phyloP scores from a whole-genome alignment of 768 basidiomycete genomes.

The Mrakia gelida region DNA sequence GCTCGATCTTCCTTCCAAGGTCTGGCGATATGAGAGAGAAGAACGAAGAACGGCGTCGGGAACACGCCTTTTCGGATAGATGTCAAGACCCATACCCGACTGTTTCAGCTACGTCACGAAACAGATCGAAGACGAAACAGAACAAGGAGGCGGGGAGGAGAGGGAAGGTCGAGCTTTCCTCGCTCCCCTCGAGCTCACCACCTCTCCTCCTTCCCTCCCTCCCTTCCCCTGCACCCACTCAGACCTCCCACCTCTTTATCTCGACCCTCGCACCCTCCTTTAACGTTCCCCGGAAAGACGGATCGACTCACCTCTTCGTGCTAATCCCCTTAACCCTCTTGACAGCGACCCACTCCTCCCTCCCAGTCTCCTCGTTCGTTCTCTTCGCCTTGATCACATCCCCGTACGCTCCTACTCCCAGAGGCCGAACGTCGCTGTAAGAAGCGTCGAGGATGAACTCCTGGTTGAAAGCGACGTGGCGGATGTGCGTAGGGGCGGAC shows the following conservation, averaged over 20 bases:
- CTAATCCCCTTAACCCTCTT: not conserved
- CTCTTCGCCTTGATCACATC: not conserved
- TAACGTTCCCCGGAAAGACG: not conserved
- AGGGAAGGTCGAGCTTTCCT: too few relatives aligned
- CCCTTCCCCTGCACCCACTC: too few relatives aligned
- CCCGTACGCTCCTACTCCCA: slow-evolving; percentile 2
- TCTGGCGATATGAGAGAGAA: too few relatives aligned
- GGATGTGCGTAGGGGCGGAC: not conserved
- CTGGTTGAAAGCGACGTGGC: not conserved
- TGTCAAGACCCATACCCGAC: too few relatives aligned
- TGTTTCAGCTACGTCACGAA: too few relatives aligned
- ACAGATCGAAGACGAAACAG: too few relatives aligned
- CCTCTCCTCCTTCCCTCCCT: too few relatives aligned
- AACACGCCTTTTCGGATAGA: too few relatives aligned
- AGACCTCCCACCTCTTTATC: too few relatives aligned
- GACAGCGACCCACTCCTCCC: not conserved
- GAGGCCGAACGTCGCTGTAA: not conserved
- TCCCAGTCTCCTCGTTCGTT: not conserved
- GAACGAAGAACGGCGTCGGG: too few relatives aligned
- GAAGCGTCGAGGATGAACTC: not conserved
- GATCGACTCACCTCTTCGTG: not conserved
- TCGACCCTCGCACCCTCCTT: not conserved
- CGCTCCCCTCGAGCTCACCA: too few relatives aligned
- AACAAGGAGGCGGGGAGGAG: too few relatives aligned
- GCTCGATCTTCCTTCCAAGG: not conserved